phyloP scores from a whole-genome alignment of 1,139 yeast genomes.

The Yarrowia galli region DNA sequence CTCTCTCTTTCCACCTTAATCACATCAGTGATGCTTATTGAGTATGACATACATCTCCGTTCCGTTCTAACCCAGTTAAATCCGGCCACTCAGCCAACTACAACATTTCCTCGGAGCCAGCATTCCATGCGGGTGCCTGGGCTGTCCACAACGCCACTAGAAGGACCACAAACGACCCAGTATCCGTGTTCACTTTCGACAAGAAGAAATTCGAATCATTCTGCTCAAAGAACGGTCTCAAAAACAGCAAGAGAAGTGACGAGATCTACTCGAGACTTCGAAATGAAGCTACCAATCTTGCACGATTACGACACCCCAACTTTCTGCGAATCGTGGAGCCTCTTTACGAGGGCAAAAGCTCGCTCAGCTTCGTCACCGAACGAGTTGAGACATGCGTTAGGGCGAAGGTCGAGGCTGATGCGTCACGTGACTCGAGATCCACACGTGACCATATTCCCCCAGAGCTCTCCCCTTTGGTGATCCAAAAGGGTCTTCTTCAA shows the following conservation, averaged over 20 bases:
- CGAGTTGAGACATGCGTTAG: slow-evolving; percentile 68
- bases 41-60: no score
- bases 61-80: slow-evolving; percentile 18
- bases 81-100: slow-evolving; percentile 69
- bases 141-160: slow-evolving; percentile 81
- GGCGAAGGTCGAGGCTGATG: slow-evolving; percentile 52
- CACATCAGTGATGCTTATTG: no score
- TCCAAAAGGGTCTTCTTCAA: slow-evolving; percentile 87
- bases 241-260: slow-evolving; percentile 47
- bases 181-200: slow-evolving; percentile 87
- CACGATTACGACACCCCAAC: slow-evolving; percentile 88
- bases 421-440: slow-evolving; percentile 41
- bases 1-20: no score
- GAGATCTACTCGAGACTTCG: slow-evolving; percentile 60
- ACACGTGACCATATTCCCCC: slow-evolving; percentile 28
- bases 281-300: slow-evolving; percentile 69
- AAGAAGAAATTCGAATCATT: slow-evolving; percentile 74
- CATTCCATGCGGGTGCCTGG: slow-evolving; percentile 87
- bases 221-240: slow-evolving; percentile 61
- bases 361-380: slow-evolving; percentile 82
- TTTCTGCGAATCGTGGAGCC: slow-evolving; percentile 84
- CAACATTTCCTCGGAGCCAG: slow-evolving; percentile 73
- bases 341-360: slow-evolving; percentile 80
- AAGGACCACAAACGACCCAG: slow-evolving; percentile 56
- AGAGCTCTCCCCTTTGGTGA: slow-evolving; percentile 66